Conservation (phyloP, 2,329 filamentous ascomycete genomes). For the Ophiosphaerella narmari region DNA sequence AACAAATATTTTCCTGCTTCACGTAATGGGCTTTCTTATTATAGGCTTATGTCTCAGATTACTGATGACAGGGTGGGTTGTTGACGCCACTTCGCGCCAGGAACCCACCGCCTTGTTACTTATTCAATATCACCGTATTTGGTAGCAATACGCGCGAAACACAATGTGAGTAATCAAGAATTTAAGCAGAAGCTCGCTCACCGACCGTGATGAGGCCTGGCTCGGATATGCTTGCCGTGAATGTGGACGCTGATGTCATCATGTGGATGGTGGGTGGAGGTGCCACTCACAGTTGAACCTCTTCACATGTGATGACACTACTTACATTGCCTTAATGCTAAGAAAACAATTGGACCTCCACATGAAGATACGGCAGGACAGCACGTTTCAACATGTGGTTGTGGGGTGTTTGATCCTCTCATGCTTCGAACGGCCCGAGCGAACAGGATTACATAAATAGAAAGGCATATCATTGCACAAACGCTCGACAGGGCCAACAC, state of each 20-base stretch:
- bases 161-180: background rate
- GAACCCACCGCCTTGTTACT: background rate
- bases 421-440: background rate
- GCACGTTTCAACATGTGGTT: background rate
- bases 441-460: no score
- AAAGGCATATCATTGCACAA: no score
- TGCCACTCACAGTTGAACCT: background rate
- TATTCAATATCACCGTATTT: slow-evolving; percentile 3
- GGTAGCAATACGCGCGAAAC: background rate
- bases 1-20: background rate
- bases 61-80: slow-evolving; percentile 7
- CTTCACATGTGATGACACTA: background rate
- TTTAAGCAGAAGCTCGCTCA: background rate
- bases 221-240: background rate
- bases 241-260: background rate
- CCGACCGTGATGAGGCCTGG: background rate
- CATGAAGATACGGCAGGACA: no score
- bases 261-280: background rate
- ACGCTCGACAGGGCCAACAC: no score
- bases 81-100: background rate
- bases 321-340: no score
- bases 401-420: background rate
- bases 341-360: no score
- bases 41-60: slow-evolving; percentile 13
- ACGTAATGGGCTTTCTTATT: background rate